A percentile compares a stretch with the other conserved stretches of the same genome.
These are phyloP conservation scores for Nepenthes alata DNA, from an alignment of 179 eudicot genomes.

Conservation along the genomic window DNA sequence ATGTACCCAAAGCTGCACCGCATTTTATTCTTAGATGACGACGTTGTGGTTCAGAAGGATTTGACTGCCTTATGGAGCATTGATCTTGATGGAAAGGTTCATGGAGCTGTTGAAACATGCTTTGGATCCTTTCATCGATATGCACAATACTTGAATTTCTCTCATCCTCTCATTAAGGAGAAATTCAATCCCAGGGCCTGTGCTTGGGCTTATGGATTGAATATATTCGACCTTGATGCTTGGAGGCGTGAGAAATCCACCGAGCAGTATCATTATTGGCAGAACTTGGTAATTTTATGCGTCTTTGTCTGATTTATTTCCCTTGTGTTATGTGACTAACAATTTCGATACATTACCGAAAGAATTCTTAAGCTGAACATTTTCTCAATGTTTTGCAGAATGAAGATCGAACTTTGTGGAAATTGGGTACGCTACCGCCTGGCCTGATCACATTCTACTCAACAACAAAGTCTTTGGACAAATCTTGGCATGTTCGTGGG, in stretches of 20 bases:
- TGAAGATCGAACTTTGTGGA: conserved; percentile 55
- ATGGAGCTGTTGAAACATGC: conserved; percentile 75
- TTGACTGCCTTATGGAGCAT: conserved; percentile 68
- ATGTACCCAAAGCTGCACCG: conserved; percentile 67
- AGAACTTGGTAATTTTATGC: conserved; percentile 23
- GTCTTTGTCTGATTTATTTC: background rate
- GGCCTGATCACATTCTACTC: conserved; percentile 63
- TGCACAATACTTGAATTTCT: conserved; percentile 67
- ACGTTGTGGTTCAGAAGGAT: conserved; percentile 77
- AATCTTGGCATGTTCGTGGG: conserved; percentile 76
- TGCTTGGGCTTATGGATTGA: conserved; percentile 82
- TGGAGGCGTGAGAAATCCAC: conserved; percentile 39
- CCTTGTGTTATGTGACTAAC: too few relatives aligned
- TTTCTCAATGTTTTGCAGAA: conserved; percentile 26
- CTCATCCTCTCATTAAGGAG: conserved; percentile 63
- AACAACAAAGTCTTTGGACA: conserved; percentile 63
- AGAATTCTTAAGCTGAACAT: background rate
- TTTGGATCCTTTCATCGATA: conserved; percentile 79
- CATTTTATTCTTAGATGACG: conserved; percentile 62
- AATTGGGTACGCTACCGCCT: conserved; percentile 58
- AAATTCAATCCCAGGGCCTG: conserved; percentile 70
- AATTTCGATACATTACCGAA: too few relatives aligned
- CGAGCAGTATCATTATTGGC: conserved; percentile 34
- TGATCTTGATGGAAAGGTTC: conserved; percentile 64
- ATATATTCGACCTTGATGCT: conserved; percentile 48